Percentiles rank a stretch among this genome's conserved stretches.
Evolutionary conservation across 441 rosid species (phyloP).

Genomic region (Populus hybrid): DNA sequence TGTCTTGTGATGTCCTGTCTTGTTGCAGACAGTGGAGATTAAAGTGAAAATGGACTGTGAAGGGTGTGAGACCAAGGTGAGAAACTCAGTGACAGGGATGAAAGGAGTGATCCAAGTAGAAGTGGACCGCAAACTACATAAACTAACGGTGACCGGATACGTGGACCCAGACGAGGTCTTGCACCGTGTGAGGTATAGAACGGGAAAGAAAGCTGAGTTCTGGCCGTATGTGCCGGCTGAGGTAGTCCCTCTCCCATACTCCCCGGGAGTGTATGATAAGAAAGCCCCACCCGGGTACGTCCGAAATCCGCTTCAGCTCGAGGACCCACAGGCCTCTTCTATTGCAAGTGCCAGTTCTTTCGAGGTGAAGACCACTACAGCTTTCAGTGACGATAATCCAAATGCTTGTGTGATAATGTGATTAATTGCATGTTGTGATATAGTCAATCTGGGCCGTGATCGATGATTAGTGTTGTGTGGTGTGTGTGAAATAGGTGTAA

Average conservation of each 20-base stretch:
- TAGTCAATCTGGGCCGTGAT: not conserved
- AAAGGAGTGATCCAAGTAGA: slow-evolving; percentile 64
- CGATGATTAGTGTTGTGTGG: not conserved
- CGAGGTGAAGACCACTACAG: slow-evolving; percentile 77
- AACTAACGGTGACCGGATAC: slow-evolving; percentile 79
- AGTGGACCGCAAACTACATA: slow-evolving; percentile 63
- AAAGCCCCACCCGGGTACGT: slow-evolving; percentile 87
- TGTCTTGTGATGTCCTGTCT: too few species aligned
- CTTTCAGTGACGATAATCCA: slow-evolving; percentile 87
- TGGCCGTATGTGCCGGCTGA: slow-evolving; percentile 90
- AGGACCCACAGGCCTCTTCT: slow-evolving; percentile 42
- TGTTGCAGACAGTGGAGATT: slow-evolving; percentile 74
- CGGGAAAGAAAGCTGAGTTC: slow-evolving; percentile 80
- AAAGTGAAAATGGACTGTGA: slow-evolving; percentile 85
- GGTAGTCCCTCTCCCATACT: slow-evolving; percentile 76
- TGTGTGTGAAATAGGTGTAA: not conserved
- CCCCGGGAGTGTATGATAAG: slow-evolving; percentile 70
- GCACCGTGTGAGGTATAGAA: slow-evolving; percentile 59
- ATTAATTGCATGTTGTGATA: not conserved
- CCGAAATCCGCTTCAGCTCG: slow-evolving; percentile 33
- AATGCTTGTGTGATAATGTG: slow-evolving; percentile 66
- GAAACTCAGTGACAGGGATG: slow-evolving; percentile 67
- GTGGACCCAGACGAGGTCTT: slow-evolving; percentile 68
- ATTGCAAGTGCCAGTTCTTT: slow-evolving; percentile 42
- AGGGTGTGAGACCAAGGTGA: slow-evolving; percentile 82